Percentiles rank a stretch among this genome's conserved stretches.
Conservation (phyloP, 371 early-diverging fungal genomes). For the Dichotomocladium elegans region DNA sequence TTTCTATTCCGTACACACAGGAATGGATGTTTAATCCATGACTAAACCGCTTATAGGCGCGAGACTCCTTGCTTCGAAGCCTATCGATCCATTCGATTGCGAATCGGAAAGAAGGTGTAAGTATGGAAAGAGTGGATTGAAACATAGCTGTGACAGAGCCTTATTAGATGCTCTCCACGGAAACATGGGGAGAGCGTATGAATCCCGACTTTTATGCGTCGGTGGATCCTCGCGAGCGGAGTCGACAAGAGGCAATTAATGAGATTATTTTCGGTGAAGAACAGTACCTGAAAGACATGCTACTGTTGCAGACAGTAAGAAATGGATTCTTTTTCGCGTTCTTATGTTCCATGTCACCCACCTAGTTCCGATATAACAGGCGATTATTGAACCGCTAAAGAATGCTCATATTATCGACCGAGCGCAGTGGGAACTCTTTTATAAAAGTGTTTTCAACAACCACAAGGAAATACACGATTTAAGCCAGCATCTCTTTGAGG, state of each 20-base stretch:
- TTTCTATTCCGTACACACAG: no score
- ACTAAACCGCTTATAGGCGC: no score
- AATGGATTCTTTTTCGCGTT: neutral
- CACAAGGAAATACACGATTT: constrained; percentile 61
- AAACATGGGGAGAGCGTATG: constrained; percentile 54
- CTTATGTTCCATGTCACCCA: no score
- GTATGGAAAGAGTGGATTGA: neutral
- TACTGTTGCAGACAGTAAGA: constrained; percentile 12
- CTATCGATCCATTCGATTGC: constrained; percentile 5
- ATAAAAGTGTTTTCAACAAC: constrained; percentile 77
- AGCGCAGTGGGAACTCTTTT: constrained; percentile 54
- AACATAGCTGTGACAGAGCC: neutral
- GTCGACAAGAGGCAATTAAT: constrained; percentile 86
- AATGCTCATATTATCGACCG: constrained; percentile 34
- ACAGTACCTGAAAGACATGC: constrained; percentile 73
- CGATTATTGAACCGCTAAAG: constrained; percentile 8
- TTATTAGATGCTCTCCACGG: constrained; percentile 1
- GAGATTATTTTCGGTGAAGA: constrained; percentile 83
- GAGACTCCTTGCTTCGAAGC: constrained; percentile 2
- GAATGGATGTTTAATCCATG: no score
- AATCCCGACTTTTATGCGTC: constrained; percentile 64
- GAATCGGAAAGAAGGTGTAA: constrained; percentile 7
- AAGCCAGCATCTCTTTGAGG: constrained; percentile 62
- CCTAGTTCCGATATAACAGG: neutral
- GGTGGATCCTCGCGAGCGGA: constrained; percentile 66